Base-by-base conservation (phyloP, 306 rosid species). In the Quercus cerris region DNA sequence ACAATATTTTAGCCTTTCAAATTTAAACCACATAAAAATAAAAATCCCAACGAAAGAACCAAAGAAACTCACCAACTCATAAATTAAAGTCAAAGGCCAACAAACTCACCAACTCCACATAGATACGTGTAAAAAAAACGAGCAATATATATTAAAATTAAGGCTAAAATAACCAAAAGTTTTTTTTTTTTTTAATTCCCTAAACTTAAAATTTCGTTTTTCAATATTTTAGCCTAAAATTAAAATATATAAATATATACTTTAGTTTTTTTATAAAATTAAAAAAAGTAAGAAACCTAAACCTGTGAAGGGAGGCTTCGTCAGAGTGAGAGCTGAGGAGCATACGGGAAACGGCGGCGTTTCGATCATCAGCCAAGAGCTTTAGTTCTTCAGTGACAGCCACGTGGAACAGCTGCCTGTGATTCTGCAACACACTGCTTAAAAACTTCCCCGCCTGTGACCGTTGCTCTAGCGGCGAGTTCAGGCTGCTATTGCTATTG, bases 241-340 rank as follows among this genome's bases (percentile, higher is more conserved):
- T 52, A 0, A 56, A 22, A 68, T 17, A 0, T 9, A 49, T 46
- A 46, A 2, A 46, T 49, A 49, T 49, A 49, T 10, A 49, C 54
- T 13, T 49, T n/a, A n/a, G n/a, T 49, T 13, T 13, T 10, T 0
- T 13, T 61, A 73, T 3, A 13, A 49, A 1, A 54, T 3, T 3
- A 3, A n/a, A 54, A 22, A 8, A 49, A 38, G 75, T 22, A 13
- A 73, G 82, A 57, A 83, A 94, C 99, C 98, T 90, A 62, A 83
- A 94, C 99, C 98, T 90, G 66, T 96, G 97, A 71, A 96, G 97
- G 69, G 85, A 77, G 77, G 96, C 90, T 66, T 91, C 93, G 59
- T 86, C 89, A 0, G 98, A 88, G 30, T 23, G 70, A 46, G 87
- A 77, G 76, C 73, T 74, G 52, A 84, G 87, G 0, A 74, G 5